Conservation (phyloP, 768 basidiomycete species). For the Lactifluus volemus region DNA sequence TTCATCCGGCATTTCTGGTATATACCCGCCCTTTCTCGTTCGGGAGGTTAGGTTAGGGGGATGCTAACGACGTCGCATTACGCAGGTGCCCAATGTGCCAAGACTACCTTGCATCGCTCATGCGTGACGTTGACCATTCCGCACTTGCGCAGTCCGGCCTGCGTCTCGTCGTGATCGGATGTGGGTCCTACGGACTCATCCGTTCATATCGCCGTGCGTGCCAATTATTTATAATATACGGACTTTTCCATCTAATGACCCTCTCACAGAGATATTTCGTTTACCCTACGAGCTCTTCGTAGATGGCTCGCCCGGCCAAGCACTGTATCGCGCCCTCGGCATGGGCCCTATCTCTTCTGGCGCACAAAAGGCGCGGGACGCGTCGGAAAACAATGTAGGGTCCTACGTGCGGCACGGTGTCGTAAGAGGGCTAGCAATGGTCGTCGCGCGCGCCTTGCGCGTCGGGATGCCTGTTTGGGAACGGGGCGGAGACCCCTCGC, state of each 20-base stretch:
- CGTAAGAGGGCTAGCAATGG: slow-evolving; percentile 63
- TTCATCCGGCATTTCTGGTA: slow-evolving; percentile 87
- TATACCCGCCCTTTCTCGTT: background rate
- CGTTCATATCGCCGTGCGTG: slow-evolving; percentile 57
- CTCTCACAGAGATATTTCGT: slow-evolving; percentile 48
- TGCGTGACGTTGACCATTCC: slow-evolving; percentile 38
- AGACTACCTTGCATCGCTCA: slow-evolving; percentile 74
- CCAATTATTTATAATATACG: background rate
- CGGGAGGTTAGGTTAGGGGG: background rate
- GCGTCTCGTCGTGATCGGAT: slow-evolving; percentile 65
- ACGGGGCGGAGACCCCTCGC: slow-evolving; percentile 63
- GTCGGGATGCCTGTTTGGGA: slow-evolving; percentile 78
- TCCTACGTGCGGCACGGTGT: slow-evolving; percentile 58
- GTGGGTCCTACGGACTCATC: slow-evolving; percentile 71
- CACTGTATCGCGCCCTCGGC: slow-evolving; percentile 64
- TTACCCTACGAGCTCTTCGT: slow-evolving; percentile 71
- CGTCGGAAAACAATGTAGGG: slow-evolving; percentile 25
- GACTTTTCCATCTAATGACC: background rate
- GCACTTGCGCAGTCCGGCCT: slow-evolving; percentile 41
- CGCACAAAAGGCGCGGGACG: slow-evolving; percentile 28
- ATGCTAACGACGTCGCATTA: slow-evolving; percentile 4
- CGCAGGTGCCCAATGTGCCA: slow-evolving; percentile 71
- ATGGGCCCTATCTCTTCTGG: slow-evolving; percentile 50
- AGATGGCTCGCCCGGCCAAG: slow-evolving; percentile 50
- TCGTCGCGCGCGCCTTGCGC: slow-evolving; percentile 58